These are phyloP conservation scores for Ophiobolus disseminans DNA, from an alignment of 2,329 filamentous ascomycete species.

Conservation along the genomic window DNA sequence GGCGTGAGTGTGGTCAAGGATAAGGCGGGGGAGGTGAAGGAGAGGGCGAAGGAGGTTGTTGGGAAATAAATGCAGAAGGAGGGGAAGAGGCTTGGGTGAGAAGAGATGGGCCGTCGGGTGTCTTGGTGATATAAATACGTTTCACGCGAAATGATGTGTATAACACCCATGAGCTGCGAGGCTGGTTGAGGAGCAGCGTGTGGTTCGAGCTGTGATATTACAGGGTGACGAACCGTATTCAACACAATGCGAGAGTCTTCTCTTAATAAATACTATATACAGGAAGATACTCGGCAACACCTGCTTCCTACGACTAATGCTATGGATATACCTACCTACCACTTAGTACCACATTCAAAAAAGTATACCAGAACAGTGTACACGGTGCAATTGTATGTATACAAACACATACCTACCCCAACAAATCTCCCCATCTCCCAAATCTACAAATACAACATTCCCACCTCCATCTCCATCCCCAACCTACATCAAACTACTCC, in stretches of 20 bases:
- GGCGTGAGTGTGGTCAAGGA: slow-evolving; percentile 9
- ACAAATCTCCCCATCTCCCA: not conserved
- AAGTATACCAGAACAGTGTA: too few relatives aligned
- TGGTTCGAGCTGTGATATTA: too few relatives aligned
- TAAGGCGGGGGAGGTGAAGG: slow-evolving; percentile 9
- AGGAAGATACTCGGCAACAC: too few relatives aligned
- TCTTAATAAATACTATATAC: too few relatives aligned
- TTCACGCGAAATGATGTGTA: not conserved
- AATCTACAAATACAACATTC: slow-evolving; percentile 3
- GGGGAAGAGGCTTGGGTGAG: not conserved
- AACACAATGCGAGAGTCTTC: too few relatives aligned
- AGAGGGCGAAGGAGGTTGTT: slow-evolving; percentile 13
- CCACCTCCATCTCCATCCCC: not conserved
- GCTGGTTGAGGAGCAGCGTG: too few relatives aligned
- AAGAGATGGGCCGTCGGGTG: not conserved
- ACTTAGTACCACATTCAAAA: too few relatives aligned
- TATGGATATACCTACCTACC: too few relatives aligned
- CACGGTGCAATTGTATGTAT: too few relatives aligned
- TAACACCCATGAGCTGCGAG: too few relatives aligned
- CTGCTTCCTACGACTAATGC: too few relatives aligned
- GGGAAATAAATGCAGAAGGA: slow-evolving; percentile 12
- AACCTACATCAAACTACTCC: slow-evolving; percentile 88
- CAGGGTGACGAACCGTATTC: too few relatives aligned
- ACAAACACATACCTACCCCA: not conserved
- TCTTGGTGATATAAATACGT: not conserved